Evolutionary conservation across 1,284 basidiomycete species (phyloP).

Genomic region (Cryptococcus sp.): DNA sequence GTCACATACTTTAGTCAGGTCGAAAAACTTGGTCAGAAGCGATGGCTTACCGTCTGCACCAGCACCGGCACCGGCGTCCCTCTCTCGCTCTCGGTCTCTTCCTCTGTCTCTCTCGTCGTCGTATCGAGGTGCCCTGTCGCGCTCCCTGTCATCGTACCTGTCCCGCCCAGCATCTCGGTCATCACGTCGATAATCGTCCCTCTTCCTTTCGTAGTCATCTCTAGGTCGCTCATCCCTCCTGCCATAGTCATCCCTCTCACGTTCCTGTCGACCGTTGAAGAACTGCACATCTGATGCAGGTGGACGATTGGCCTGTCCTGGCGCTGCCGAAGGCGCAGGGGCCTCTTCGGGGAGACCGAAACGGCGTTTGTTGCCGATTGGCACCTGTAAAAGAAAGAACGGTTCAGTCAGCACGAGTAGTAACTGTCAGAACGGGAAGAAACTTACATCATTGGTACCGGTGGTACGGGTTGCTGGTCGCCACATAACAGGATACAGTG

Average conservation of each 20-base stretch:
- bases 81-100: slow-evolving; percentile 7
- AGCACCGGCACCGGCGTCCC: slow-evolving; percentile 7
- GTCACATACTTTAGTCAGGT: not conserved
- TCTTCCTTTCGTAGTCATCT: slow-evolving; percentile 19
- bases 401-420: slow-evolving; percentile 18
- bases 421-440: not conserved
- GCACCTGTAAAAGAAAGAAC: slow-evolving; percentile 37
- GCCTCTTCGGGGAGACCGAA: slow-evolving; percentile 72
- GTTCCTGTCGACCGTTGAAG: slow-evolving; percentile 45
- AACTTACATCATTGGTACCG: slow-evolving; percentile 56
- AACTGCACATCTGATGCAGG: slow-evolving; percentile 45
- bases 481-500: slow-evolving; percentile 65
- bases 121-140: slow-evolving; percentile 17
- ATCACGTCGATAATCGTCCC: slow-evolving; percentile 31
- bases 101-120: slow-evolving; percentile 29
- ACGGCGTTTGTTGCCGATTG: slow-evolving; percentile 72
- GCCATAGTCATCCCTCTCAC: slow-evolving; percentile 20
- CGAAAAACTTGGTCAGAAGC: not conserved
- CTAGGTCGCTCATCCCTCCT: slow-evolving; percentile 18
- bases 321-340: slow-evolving; percentile 63
- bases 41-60: slow-evolving; percentile 35
- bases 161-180: slow-evolving; percentile 23
- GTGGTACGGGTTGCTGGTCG: slow-evolving; percentile 66
- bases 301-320: slow-evolving; percentile 53
- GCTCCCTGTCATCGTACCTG: slow-evolving; percentile 20